Base-by-base conservation (phyloP, 495 filamentous ascomycete species). In the Achaetomiella virescens region DNA sequence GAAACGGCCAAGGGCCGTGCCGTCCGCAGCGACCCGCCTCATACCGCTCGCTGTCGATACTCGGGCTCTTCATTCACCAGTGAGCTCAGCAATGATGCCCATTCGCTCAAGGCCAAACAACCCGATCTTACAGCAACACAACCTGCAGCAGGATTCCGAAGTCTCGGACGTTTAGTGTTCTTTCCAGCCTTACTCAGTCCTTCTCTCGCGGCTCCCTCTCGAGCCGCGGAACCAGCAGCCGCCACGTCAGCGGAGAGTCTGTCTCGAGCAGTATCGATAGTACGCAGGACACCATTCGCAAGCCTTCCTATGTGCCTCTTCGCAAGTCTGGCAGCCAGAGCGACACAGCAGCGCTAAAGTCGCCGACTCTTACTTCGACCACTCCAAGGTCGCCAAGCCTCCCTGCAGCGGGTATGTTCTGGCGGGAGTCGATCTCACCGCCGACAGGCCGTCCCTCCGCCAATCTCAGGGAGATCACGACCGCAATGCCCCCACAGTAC, bases 111-210 rank as follows among this genome's bases (percentile, higher is more conserved):
- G 17, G 2, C 6, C 27, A 18, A 21, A n/a, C n/a, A 11, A 31
- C 36, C 52, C 44, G 37, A 31, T 33, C 38, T 20, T 56, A 62
- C 62, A 55, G 17, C 20, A 35, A 14, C 52, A 9, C 53, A 52
- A 0, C 54, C 24, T 40, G 42, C 22, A 37, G 43, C 22, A 37
- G 35, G 0, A 54, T 77, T 3, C 50, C 70, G 0, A 72, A 64
- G 45, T 73, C 74, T 7, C 63, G 68, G 33, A 75, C 75, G 0
- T 57, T 72, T 24, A 65, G 52, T n/a, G 67, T 72, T 2, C 50
- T 79, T 6, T 72, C 70, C 8, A 72, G 54, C 41, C 43, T 78
- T 12, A 69, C 67, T 0, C 54, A 68, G 1, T 70, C 75, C 3
- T 53, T 77, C 10, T 76, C 73, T 0, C 71, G 61, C 3, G 38